Percentiles rank a stretch among this genome's conserved stretches.
Evolutionary conservation across 495 filamentous ascomycete genomes (phyloP).

Genomic region (Penicillium herquei): DNA sequence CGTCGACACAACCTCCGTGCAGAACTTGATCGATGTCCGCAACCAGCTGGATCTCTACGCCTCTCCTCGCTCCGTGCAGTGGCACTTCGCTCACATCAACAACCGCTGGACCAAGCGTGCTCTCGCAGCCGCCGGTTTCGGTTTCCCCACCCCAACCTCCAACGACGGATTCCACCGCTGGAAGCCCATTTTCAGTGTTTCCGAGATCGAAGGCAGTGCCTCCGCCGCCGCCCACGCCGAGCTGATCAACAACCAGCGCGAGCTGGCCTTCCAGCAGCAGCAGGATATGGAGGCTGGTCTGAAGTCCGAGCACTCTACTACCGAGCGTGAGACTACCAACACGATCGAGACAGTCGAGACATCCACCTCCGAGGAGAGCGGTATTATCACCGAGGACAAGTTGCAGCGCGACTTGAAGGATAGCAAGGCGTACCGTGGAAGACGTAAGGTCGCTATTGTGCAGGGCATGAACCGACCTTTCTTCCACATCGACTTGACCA

Average conservation of each 20-base stretch:
- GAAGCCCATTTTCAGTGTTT: constrained; percentile 95
- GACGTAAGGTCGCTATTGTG: constrained; percentile 61
- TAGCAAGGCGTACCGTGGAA: constrained; percentile 43
- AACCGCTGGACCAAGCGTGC: constrained; percentile 98
- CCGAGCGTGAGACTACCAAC: constrained; percentile 25
- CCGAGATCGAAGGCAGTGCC: constrained; percentile 74
- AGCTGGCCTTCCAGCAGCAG: constrained; percentile 28
- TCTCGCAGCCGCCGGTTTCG: constrained; percentile 89
- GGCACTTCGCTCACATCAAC: constrained; percentile 93
- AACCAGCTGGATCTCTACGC: constrained; percentile 94
- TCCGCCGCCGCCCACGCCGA: constrained; percentile 65
- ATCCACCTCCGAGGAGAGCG: constrained; percentile 26
- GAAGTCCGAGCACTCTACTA: constrained; percentile 27
- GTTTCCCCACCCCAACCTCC: constrained; percentile 70
- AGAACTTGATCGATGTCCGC: constrained; percentile 94
- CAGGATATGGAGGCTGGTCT: constrained; percentile 42
- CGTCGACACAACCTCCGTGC: constrained; percentile 90
- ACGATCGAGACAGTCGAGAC: constrained; percentile 24
- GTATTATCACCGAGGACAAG: constrained; percentile 36
- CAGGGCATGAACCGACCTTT: constrained; percentile 85
- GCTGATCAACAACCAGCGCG: constrained; percentile 58
- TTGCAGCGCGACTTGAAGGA: constrained; percentile 45
- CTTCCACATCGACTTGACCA: constrained; percentile 94
- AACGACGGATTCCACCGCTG: constrained; percentile 63
- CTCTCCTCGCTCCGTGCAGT: constrained; percentile 81